Base-by-base conservation (phyloP, 257 asterid species). In the Nicotiana undulata region DNA sequence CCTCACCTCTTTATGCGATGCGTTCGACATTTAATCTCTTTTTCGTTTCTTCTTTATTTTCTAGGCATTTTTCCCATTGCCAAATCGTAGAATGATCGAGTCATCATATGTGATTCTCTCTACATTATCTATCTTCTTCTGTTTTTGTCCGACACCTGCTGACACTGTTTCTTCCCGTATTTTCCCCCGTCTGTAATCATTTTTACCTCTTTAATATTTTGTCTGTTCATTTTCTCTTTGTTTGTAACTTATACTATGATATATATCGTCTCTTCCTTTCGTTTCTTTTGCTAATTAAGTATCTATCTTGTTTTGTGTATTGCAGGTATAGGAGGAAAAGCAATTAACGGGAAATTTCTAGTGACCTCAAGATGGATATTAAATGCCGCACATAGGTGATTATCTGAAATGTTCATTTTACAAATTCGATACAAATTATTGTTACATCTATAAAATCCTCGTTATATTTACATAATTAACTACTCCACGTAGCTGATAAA, bases 311-410 rank as follows among this genome's bases (percentile, higher is more conserved):
- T 44, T 37, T 68, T 29, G 16, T 80, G 31, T 55, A 16, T 53
- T 80, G 79, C 81, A 83, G 86, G 81, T 80, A 29, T n/a, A 72
- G 29, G 65, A 65, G 75, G 55, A 44, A 20, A 46, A 24, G 15
- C 59, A 46, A 46, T 24, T 46, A 34, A 72, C 60, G 2, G 40
- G 15, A 24, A 46, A 72, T 24, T 51, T 46, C 4, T 5, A 72
- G 16, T 24, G 16, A 72, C 24, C 22, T 22, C 37, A 46, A 46
- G 60, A 72, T 22, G 59, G 59, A 4, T 20, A 68, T 68, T 20
- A n/a, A 44, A 15, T 13, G 4, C 1, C 9, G 0, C 37, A 46
- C 22, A 6, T 49, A 49, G 61, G 78, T 72, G 55, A 70, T 40
- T 44, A 22, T 44, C 10, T 51, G 18, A 51, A 51, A 20, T 8